Conservation (phyloP, 2,329 filamentous ascomycete genomes). For the Allantophomopsis cytisporea region DNA sequence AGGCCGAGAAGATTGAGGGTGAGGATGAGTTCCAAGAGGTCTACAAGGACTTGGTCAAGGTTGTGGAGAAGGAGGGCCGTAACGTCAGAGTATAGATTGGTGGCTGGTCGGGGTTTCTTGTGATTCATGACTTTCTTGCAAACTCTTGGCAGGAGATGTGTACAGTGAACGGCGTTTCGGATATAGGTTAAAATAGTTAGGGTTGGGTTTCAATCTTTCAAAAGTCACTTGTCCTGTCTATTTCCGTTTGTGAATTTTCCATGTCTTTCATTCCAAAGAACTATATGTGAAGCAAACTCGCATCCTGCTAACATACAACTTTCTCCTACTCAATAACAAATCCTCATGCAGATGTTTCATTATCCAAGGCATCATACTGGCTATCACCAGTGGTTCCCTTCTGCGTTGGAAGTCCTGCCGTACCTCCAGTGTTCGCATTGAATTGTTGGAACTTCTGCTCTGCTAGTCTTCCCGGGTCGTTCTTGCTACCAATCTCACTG, state of each 20-base stretch:
- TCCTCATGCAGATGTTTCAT: conserved; percentile 8
- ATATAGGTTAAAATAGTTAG: no score
- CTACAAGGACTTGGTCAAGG: conserved; percentile 52
- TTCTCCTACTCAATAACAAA: no score
- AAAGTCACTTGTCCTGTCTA: not conserved
- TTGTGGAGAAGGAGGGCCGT: conserved; percentile 49
- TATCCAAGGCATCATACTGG: conserved; percentile 7
- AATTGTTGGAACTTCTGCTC: conserved; percentile 24
- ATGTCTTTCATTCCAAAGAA: no score
- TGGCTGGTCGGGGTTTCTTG: not conserved
- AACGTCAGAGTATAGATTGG: conserved; percentile 23
- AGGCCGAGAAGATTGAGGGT: conserved; percentile 26
- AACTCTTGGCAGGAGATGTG: not conserved
- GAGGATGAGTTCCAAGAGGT: conserved; percentile 48
- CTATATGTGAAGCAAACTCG: no score
- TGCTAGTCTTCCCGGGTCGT: conserved; percentile 32
- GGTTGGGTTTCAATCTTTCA: not conserved
- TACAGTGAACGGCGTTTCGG: not conserved
- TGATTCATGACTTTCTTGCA: not conserved
- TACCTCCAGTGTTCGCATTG: conserved; percentile 10
- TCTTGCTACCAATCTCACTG: conserved; percentile 28
- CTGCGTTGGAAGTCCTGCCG: conserved; percentile 10
- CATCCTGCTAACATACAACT: no score
- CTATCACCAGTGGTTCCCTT: conserved; percentile 8
- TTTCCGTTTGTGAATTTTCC: no score